These are phyloP conservation scores for Prunus campanulata DNA, from an alignment of 306 rosid species.

Conservation along the genomic window DNA sequence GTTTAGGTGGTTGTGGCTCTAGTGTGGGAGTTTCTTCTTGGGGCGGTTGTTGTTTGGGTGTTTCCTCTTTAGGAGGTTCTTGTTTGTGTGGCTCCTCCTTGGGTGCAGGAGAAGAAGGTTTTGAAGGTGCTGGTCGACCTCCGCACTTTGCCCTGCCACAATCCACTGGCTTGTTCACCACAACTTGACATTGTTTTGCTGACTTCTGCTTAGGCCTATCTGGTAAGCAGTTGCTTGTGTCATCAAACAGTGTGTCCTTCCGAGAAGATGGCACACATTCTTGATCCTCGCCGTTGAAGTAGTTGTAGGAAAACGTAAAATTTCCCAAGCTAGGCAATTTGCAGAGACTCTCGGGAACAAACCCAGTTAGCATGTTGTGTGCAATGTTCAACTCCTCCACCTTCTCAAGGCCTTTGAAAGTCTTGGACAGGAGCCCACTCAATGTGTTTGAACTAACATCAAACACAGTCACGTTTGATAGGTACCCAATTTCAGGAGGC, in stretches of 20 bases:
- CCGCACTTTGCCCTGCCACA: slow-evolving; percentile 63
- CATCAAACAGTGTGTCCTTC: slow-evolving; percentile 35
- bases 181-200: slow-evolving; percentile 25
- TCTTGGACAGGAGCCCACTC: slow-evolving; percentile 50
- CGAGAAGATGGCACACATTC: slow-evolving; percentile 39
- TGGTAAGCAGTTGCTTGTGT: slow-evolving; percentile 52
- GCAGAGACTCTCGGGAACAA: slow-evolving; percentile 46
- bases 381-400: slow-evolving; percentile 42
- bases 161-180: slow-evolving; percentile 56
- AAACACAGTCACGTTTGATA: slow-evolving; percentile 26
- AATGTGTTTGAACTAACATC: slow-evolving; percentile 50
- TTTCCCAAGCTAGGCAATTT: slow-evolving; percentile 42
- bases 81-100: not conserved
- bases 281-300: slow-evolving; percentile 55
- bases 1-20: not conserved
- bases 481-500: slow-evolving; percentile 48
- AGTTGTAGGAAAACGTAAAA: slow-evolving; percentile 59
- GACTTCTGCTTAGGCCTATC: slow-evolving; percentile 57
- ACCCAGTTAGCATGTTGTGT: slow-evolving; percentile 56
- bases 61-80: not conserved
- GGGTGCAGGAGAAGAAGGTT: slow-evolving; percentile 18
- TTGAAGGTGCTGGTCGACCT: slow-evolving; percentile 14
- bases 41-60: slow-evolving; percentile 3
- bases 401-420: slow-evolving; percentile 21
- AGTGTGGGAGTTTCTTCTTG: not conserved